phyloP scores from a whole-genome alignment of 2,329 filamentous ascomycete genomes.

The Alternaria sp. region DNA sequence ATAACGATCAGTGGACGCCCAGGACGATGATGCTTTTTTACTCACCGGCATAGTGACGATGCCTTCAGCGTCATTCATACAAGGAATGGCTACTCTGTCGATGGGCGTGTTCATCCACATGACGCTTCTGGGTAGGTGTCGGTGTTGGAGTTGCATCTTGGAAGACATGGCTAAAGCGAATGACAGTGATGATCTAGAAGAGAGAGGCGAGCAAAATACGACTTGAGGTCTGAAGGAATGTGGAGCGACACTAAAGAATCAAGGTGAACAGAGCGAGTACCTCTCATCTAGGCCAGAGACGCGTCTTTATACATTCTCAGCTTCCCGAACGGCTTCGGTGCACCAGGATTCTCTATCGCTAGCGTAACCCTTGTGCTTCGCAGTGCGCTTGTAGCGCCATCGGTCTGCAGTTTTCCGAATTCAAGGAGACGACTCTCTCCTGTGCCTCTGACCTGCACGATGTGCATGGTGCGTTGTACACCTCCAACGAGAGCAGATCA shows the following conservation, averaged over 20 bases:
- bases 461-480: slow-evolving; percentile 10
- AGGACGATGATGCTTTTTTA: not conserved
- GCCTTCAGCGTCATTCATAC: slow-evolving; percentile 38
- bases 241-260: not conserved
- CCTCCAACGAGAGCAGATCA: not conserved
- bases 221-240: not conserved
- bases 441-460: slow-evolving; percentile 6
- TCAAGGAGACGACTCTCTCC: slow-evolving; percentile 18
- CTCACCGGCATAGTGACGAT: slow-evolving; percentile 45
- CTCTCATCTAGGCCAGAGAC: not conserved
- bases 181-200: not conserved
- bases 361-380: slow-evolving; percentile 8
- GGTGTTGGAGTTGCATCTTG: not conserved
- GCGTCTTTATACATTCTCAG: slow-evolving; percentile 18
- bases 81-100: slow-evolving; percentile 33
- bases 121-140: not conserved
- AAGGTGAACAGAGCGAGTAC: not conserved
- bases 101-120: slow-evolving; percentile 39
- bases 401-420: slow-evolving; percentile 15
- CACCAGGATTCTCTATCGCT: not conserved
- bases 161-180: not conserved
- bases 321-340: slow-evolving; percentile 1
- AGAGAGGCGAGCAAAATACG: not conserved
- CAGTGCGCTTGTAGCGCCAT: slow-evolving; percentile 26
- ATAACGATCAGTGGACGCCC: not conserved